Evolutionary conservation across 2,329 filamentous ascomycete species (phyloP).

Genomic region (Phoma herbarum): DNA sequence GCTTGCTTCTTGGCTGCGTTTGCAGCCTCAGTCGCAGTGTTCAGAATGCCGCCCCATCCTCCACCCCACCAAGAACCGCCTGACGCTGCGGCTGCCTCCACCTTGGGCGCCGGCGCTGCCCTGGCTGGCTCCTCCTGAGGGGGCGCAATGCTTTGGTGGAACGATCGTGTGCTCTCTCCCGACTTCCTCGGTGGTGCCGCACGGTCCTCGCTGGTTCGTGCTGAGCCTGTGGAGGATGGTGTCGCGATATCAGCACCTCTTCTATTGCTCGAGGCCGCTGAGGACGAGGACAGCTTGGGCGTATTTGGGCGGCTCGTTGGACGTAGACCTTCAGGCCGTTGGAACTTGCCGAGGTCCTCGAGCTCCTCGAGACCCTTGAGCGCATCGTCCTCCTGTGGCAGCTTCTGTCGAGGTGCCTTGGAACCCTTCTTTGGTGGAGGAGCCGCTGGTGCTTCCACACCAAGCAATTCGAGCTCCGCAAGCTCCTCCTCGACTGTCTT

Average conservation of each 20-base stretch:
- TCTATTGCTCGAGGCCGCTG: slow-evolving; percentile 53
- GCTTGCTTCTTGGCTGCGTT: slow-evolving; percentile 89
- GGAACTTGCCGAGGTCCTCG: slow-evolving; percentile 57
- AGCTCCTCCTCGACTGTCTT: slow-evolving; percentile 60
- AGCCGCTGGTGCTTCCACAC: slow-evolving; percentile 44
- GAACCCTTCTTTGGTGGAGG: slow-evolving; percentile 54
- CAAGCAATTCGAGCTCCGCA: slow-evolving; percentile 52
- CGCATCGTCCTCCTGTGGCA: slow-evolving; percentile 70
- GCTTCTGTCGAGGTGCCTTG: slow-evolving; percentile 56
- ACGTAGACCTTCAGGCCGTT: slow-evolving; percentile 66
- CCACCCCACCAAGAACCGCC: slow-evolving; percentile 67
- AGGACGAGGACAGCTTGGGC: slow-evolving; percentile 68
- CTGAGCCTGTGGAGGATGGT: slow-evolving; percentile 52
- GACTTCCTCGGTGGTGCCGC: slow-evolving; percentile 69
- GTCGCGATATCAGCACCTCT: slow-evolving; percentile 47
- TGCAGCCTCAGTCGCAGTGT: slow-evolving; percentile 81
- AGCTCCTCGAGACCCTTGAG: slow-evolving; percentile 88
- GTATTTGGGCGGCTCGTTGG: slow-evolving; percentile 77
- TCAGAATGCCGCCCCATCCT: slow-evolving; percentile 81
- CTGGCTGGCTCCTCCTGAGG: slow-evolving; percentile 58
- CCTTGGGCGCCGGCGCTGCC: slow-evolving; percentile 62
- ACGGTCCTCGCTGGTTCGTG: slow-evolving; percentile 69
- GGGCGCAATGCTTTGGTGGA: slow-evolving; percentile 76
- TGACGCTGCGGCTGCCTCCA: slow-evolving; percentile 45
- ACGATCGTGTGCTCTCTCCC: slow-evolving; percentile 76